A percentile compares a stretch with the other conserved stretches of the same genome.
Conservation (phyloP, 352 stramenopile species). For the Pythium myriotylum region DNA sequence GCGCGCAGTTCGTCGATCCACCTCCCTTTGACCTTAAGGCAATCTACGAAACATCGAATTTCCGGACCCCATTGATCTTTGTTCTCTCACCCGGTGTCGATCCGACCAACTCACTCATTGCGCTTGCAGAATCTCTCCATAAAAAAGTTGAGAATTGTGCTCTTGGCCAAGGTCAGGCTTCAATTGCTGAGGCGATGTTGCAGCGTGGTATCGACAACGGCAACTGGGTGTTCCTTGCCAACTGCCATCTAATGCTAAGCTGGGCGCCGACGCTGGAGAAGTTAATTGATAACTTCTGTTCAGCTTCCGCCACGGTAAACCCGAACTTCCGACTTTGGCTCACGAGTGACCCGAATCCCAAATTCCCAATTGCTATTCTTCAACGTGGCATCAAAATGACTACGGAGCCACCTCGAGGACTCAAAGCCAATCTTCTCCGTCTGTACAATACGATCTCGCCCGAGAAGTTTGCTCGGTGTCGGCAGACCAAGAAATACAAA, state of each 20-base stretch:
- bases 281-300: conserved; percentile 90
- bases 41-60: conserved; percentile 88
- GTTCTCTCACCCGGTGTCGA: conserved; percentile 95
- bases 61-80: conserved; percentile 94
- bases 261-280: conserved; percentile 96
- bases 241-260: conserved; percentile 96
- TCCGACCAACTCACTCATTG: conserved; percentile 92
- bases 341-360: conserved; percentile 90
- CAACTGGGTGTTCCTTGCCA: conserved; percentile 95
- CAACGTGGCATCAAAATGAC: conserved; percentile 97
- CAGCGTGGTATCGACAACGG: conserved; percentile 82
- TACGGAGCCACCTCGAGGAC: conserved; percentile 91
- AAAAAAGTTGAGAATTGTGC: conserved; percentile 92
- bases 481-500: conserved; percentile 90
- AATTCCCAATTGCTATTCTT: conserved; percentile 96
- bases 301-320: conserved; percentile 63
- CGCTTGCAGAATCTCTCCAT: conserved; percentile 77
- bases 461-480: conserved; percentile 87
- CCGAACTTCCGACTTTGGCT: conserved; percentile 94
- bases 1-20: conserved; percentile 92
- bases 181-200: conserved; percentile 90
- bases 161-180: conserved; percentile 93
- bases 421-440: conserved; percentile 92
- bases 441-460: conserved; percentile 94
- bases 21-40: conserved; percentile 92